A percentile compares a stretch with the other conserved stretches of the same genome.
These are phyloP conservation scores for Russula foetens DNA, from an alignment of 768 basidiomycete genomes.

Conservation along the genomic window DNA sequence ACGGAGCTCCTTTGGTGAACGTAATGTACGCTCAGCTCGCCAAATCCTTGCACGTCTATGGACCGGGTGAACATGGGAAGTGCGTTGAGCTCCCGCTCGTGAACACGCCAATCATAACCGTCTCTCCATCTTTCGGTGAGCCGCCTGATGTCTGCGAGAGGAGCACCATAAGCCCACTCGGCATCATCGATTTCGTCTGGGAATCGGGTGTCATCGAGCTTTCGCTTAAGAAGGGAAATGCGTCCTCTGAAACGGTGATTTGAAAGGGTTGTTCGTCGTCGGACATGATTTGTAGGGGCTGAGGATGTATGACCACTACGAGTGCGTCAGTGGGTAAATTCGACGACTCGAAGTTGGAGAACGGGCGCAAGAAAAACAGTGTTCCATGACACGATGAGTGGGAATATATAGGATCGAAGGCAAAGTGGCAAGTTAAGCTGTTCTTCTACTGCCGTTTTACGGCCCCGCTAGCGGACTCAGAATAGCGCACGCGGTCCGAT, in stretches of 20 bases:
- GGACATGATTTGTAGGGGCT: too few species aligned
- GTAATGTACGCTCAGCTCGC: constrained; percentile 28
- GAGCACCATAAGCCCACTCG: constrained; percentile 41
- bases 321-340: too few species aligned
- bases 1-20: constrained; percentile 26
- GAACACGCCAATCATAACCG: constrained; percentile 25
- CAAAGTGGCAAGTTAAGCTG: too few species aligned
- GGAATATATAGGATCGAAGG: too few species aligned
- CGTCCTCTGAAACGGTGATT: constrained; percentile 36
- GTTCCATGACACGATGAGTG: too few species aligned
- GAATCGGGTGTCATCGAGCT: constrained; percentile 39
- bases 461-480: too few species aligned
- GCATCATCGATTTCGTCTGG: constrained; percentile 51
- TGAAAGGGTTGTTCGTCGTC: constrained; percentile 30
- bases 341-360: too few species aligned
- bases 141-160: constrained; percentile 23
- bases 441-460: too few species aligned
- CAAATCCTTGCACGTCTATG: constrained; percentile 27
- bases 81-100: constrained; percentile 26
- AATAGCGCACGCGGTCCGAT: too few species aligned
- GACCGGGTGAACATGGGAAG: constrained; percentile 30
- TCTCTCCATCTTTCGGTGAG: constrained; percentile 25
- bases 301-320: too few species aligned
- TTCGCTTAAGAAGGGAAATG: constrained; percentile 34
- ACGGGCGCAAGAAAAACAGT: too few species aligned